Conservation (phyloP, 495 filamentous ascomycete genomes). For the Penicillium lividum region DNA sequence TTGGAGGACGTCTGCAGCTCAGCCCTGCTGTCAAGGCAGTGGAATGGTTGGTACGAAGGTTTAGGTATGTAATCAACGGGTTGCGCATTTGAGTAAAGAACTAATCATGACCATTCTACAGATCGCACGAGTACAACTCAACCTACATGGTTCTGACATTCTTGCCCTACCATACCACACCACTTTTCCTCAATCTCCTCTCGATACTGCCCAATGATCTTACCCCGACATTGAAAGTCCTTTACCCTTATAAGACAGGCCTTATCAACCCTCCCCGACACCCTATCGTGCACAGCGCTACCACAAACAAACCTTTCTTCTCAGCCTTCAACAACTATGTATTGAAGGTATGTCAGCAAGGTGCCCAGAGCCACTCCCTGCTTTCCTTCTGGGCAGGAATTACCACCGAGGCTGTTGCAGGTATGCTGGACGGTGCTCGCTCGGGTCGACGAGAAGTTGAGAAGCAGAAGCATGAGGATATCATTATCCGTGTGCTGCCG, state of each 20-base stretch:
- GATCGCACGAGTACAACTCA: constrained; percentile 89
- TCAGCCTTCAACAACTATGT: constrained; percentile 72
- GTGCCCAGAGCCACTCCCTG: constrained; percentile 70
- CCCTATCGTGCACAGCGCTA: constrained; percentile 76
- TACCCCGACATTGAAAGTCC: constrained; percentile 74
- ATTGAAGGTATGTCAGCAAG: constrained; percentile 62
- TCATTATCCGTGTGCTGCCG: constrained; percentile 72
- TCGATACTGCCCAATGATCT: constrained; percentile 75
- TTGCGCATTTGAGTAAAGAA: neutral
- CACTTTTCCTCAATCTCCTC: constrained; percentile 76
- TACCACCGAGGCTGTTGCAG: constrained; percentile 75
- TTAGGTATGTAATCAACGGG: constrained; percentile 60
- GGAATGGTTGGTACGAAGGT: constrained; percentile 92
- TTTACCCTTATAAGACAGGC: constrained; percentile 79
- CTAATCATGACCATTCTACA: constrained; percentile 31
- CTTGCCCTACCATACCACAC: constrained; percentile 84
- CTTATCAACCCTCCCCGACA: constrained; percentile 73
- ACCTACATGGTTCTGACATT: constrained; percentile 78
- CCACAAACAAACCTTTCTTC: constrained; percentile 70
- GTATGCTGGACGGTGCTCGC: constrained; percentile 71
- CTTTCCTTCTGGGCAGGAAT: constrained; percentile 87
- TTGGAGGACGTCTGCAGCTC: constrained; percentile 72
- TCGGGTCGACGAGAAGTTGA: constrained; percentile 69
- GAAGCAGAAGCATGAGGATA: constrained; percentile 72
- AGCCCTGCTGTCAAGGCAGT: constrained; percentile 85